phyloP scores from a whole-genome alignment of 2,329 filamentous ascomycete genomes.

The Fusarium xyrophilum region DNA sequence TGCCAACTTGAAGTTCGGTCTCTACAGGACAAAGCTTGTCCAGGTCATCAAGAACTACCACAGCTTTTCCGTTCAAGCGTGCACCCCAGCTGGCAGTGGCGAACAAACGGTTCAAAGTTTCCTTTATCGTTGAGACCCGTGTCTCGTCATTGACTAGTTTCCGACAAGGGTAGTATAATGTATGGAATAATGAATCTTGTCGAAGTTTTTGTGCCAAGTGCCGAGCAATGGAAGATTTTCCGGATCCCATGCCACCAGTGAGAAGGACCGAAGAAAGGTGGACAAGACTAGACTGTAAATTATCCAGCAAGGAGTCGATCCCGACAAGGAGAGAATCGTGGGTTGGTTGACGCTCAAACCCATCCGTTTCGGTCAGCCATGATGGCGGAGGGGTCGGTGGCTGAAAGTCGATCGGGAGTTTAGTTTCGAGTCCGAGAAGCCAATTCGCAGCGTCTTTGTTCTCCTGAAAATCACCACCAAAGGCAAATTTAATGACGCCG shows the following conservation, averaged over 20 bases:
- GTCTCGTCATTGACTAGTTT: slow-evolving; percentile 91
- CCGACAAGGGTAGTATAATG: slow-evolving; percentile 84
- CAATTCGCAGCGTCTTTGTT: slow-evolving; percentile 65
- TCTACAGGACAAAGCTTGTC: slow-evolving; percentile 93
- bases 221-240: slow-evolving; percentile 84
- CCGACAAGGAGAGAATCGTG: slow-evolving; percentile 74
- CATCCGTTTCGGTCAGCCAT: slow-evolving; percentile 55
- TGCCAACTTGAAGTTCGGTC: slow-evolving; percentile 91
- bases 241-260: slow-evolving; percentile 86
- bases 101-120: slow-evolving; percentile 83
- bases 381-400: slow-evolving; percentile 71
- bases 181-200: slow-evolving; percentile 77
- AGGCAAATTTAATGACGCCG: slow-evolving; percentile 80
- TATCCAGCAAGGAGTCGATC: slow-evolving; percentile 77
- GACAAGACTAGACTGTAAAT: slow-evolving; percentile 76
- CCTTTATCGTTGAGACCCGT: slow-evolving; percentile 87
- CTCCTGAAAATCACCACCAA: slow-evolving; percentile 48
- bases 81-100: slow-evolving; percentile 92
- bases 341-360: slow-evolving; percentile 63
- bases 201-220: slow-evolving; percentile 77
- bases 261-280: slow-evolving; percentile 89
- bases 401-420: slow-evolving; percentile 77
- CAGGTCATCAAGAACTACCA: slow-evolving; percentile 91
- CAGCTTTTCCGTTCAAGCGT: slow-evolving; percentile 78
- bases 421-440: slow-evolving; percentile 79